Evolutionary conservation across 2,329 filamentous ascomycete genomes (phyloP).

Genomic region (Alternaria gaisen): DNA sequence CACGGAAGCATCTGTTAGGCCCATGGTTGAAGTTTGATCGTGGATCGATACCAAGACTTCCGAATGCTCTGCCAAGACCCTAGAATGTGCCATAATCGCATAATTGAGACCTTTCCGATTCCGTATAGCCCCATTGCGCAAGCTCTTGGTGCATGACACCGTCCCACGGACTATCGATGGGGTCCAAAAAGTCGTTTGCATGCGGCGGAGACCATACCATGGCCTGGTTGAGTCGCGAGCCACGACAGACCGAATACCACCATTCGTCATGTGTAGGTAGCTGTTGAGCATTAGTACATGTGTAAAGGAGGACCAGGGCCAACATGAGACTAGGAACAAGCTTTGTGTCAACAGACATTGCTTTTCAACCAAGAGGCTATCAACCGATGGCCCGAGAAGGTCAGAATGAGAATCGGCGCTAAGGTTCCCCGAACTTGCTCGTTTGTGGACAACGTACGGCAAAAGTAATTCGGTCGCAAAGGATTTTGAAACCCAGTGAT

Average conservation of each 20-base stretch:
- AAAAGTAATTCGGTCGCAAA: neutral
- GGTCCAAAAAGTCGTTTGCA: neutral
- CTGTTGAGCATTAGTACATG: neutral
- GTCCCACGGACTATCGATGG: neutral
- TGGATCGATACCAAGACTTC: neutral
- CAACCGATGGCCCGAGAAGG: neutral
- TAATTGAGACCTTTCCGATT: neutral
- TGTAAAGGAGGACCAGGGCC: neutral
- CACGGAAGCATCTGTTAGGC: constrained; percentile 1
- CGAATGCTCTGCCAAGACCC: constrained; percentile 1
- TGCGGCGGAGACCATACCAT: neutral
- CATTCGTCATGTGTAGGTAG: neutral
- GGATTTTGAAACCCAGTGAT: neutral
- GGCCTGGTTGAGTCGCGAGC: neutral
- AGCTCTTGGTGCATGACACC: neutral
- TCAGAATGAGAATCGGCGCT: neutral
- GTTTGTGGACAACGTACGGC: neutral
- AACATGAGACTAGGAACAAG: neutral
- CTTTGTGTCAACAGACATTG: neutral
- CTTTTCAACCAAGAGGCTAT: neutral
- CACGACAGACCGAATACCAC: neutral
- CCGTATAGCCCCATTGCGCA: constrained; percentile 1
- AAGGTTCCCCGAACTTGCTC: neutral
- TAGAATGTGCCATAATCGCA: constrained; percentile 2
- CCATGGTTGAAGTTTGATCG: neutral